A percentile compares a stretch with the other conserved stretches of the same genome.
phyloP scores from a whole-genome alignment of 2,329 filamentous ascomycete genomes.

The Alternaria gaisen region DNA sequence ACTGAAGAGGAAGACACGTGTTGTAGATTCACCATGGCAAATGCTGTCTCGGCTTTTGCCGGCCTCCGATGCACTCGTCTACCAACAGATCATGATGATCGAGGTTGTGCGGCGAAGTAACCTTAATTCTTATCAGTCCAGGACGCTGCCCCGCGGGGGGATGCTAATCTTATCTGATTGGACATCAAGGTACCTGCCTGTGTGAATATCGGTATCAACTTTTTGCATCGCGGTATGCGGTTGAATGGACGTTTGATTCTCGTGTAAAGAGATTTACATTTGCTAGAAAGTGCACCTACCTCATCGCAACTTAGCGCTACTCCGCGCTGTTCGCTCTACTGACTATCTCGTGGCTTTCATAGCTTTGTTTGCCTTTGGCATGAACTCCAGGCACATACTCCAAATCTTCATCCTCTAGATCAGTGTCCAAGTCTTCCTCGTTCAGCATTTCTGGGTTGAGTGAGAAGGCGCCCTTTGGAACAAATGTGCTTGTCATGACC shows the following conservation, averaged over 20 bases:
- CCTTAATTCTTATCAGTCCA: background rate
- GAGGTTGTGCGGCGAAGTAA: background rate
- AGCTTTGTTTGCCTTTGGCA: constrained; percentile 27
- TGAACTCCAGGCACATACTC: constrained; percentile 34
- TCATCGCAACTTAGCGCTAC: background rate
- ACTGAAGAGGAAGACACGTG: constrained; percentile 18
- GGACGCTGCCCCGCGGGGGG: background rate
- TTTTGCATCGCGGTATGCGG: background rate
- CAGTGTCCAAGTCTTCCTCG: constrained; percentile 51
- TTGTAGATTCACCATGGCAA: background rate
- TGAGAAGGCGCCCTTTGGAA: constrained; percentile 56
- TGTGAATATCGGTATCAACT: background rate
- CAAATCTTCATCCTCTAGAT: constrained; percentile 38
- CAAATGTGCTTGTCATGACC: constrained; percentile 57
- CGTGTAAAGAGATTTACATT: background rate
- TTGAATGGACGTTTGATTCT: background rate
- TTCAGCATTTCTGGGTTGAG: constrained; percentile 57
- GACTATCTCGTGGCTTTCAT: constrained; percentile 36
- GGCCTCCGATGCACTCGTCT: background rate
- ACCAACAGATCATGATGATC: background rate
- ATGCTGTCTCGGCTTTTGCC: background rate
- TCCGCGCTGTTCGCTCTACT: constrained; percentile 28
- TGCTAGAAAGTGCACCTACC: background rate
- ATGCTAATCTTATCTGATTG: background rate
- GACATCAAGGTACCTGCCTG: background rate